phyloP scores from a whole-genome alignment of 139 green algal genomes.

The Chlorella sp. region DNA sequence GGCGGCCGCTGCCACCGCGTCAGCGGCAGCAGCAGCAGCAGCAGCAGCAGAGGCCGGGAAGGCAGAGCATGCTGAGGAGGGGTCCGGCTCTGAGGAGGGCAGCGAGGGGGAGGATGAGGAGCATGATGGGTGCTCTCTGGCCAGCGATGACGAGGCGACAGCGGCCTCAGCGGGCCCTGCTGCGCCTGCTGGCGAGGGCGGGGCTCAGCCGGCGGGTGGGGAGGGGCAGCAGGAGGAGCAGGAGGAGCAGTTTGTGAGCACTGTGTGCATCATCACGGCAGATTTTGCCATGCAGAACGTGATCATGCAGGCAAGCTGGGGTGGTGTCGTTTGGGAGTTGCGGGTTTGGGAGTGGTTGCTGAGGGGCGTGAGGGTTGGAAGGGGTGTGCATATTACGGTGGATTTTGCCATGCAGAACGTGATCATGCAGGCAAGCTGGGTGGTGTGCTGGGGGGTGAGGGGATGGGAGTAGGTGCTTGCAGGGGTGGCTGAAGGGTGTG shows the following conservation, averaged over 20 bases:
- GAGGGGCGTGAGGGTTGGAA: no score
- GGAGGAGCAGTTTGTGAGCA: slow-evolving; percentile 5
- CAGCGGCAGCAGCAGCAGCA: not conserved
- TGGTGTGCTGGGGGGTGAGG: not conserved
- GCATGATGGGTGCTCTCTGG: slow-evolving; percentile 19
- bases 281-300: slow-evolving; percentile 99
- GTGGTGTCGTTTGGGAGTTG: slow-evolving; percentile 32
- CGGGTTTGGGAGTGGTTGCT: no score
- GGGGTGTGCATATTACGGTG: slow-evolving; percentile 84
- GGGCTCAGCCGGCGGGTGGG: slow-evolving; percentile 29
- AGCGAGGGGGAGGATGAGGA: not conserved
- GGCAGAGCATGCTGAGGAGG: slow-evolving; percentile 3
- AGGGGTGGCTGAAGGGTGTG: no score
- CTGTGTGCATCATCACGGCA: slow-evolving; percentile 80
- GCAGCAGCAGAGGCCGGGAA: not conserved
- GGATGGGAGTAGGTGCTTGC: no score
- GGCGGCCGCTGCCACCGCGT: no score
- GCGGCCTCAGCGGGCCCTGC: not conserved
- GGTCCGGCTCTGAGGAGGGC: not conserved
- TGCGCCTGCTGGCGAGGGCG: not conserved
- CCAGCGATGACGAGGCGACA: slow-evolving; percentile 28
- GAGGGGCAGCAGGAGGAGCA: not conserved
- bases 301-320: slow-evolving; percentile 41
- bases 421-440: slow-evolving; percentile 52
- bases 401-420: slow-evolving; percentile 99